Conservation (phyloP, 1,284 basidiomycete species). For the Serendipita sp. region DNA sequence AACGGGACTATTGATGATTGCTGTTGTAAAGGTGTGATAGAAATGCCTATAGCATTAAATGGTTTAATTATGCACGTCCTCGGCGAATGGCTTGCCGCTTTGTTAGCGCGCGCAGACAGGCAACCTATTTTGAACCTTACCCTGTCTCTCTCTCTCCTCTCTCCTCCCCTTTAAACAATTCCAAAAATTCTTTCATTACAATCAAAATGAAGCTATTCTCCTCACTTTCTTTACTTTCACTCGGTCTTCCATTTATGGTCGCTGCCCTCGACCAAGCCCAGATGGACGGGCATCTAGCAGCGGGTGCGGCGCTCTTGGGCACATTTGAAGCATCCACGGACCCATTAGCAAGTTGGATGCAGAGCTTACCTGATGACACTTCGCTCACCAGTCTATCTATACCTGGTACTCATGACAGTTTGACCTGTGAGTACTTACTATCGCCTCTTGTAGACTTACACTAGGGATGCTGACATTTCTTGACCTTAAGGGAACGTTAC, state of each 20-base stretch:
- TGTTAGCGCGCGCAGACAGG: no score
- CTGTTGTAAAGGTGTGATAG: no score
- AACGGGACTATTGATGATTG: no score
- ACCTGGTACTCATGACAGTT: constrained; percentile 17
- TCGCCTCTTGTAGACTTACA: not conserved
- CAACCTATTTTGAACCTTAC: not conserved
- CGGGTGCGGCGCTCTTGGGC: not conserved
- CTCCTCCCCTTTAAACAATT: not conserved
- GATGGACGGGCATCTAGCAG: not conserved
- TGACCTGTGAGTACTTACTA: constrained; percentile 11
- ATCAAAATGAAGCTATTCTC: not conserved
- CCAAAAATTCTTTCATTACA: not conserved
- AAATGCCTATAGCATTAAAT: no score
- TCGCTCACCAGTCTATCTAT: constrained; percentile 12
- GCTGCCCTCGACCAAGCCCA: not conserved
- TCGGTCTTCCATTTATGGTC: not conserved
- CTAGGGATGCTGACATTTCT: no score
- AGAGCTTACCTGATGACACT: constrained; percentile 11
- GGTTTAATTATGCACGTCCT: no score
- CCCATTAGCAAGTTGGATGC: constrained; percentile 14
- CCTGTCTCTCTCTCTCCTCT: not conserved
- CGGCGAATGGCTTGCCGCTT: no score
- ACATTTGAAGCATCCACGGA: not conserved
- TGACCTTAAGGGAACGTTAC: constrained; percentile 12
- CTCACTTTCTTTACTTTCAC: not conserved